Conservation (phyloP, 805 yeast genomes). For the Tetrapisispora arboricola region DNA sequence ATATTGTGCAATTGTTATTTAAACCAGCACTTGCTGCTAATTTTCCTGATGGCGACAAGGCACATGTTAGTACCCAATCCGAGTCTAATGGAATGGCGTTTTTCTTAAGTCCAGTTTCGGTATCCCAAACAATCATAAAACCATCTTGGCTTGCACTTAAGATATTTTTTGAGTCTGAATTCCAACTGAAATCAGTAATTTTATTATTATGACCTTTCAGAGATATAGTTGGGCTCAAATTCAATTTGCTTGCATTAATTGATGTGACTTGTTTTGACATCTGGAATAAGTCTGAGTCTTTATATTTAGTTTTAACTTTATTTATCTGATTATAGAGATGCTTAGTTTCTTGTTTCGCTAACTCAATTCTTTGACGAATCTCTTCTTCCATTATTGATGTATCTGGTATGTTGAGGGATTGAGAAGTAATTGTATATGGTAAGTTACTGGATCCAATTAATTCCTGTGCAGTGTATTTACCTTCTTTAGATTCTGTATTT, state of each 20-base stretch:
- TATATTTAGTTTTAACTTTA: constrained; percentile 32
- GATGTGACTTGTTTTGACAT: constrained; percentile 26
- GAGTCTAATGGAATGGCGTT: constrained; percentile 64
- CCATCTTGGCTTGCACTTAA: constrained; percentile 83
- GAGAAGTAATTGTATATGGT: constrained; percentile 2
- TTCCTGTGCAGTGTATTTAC: too few relatives aligned
- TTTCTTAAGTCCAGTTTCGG: constrained; percentile 56
- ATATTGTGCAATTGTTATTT: constrained; percentile 68
- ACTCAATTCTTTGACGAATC: constrained; percentile 21
- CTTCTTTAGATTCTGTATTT: too few relatives aligned
- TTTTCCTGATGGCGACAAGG: constrained; percentile 53
- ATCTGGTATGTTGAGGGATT: constrained; percentile 5
- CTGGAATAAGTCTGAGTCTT: constrained; percentile 37
- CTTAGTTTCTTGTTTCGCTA: constrained; percentile 38
- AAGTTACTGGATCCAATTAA: too few relatives aligned
- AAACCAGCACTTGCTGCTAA: constrained; percentile 75
- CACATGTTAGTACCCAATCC: constrained; percentile 72
- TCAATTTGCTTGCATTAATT: constrained; percentile 16
- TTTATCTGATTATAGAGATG: constrained; percentile 42
- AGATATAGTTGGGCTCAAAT: constrained; percentile 30
- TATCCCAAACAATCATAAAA: constrained; percentile 74
- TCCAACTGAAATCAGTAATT: constrained; percentile 61
- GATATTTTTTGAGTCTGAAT: constrained; percentile 45
- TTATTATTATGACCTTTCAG: constrained; percentile 59
- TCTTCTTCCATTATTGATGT: constrained; percentile 14